A percentile compares a stretch with the other conserved stretches of the same genome.
phyloP scores from a whole-genome alignment of 2,329 filamentous ascomycete genomes.

The Penicillium sp. region DNA sequence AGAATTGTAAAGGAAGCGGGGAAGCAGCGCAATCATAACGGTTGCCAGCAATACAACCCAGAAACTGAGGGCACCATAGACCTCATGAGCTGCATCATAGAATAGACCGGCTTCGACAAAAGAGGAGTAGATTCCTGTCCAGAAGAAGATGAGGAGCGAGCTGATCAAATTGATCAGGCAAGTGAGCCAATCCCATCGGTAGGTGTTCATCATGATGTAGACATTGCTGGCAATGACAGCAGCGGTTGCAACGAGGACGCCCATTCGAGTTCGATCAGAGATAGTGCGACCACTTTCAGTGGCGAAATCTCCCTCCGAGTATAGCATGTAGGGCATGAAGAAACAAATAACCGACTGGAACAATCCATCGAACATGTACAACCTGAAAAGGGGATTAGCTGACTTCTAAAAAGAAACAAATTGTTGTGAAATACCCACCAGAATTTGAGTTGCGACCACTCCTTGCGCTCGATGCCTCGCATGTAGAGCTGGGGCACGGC shows the following conservation, averaged over 20 bases:
- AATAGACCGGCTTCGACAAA: conserved; percentile 57
- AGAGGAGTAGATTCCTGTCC: conserved; percentile 82
- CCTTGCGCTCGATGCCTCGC: conserved; percentile 86
- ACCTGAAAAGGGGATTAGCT: conserved; percentile 46
- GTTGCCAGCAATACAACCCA: conserved; percentile 80
- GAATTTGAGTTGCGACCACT: conserved; percentile 95
- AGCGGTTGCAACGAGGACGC: conserved; percentile 77
- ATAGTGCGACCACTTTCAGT: conserved; percentile 68
- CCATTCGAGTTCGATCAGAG: conserved; percentile 74
- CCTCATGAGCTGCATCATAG: conserved; percentile 70
- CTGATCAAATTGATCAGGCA: conserved; percentile 74
- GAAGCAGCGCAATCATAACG: conserved; percentile 74
- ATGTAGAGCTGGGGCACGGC: conserved; percentile 94
- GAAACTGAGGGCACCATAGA: conserved; percentile 76
- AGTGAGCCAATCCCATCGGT: conserved; percentile 97
- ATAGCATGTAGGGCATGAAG: conserved; percentile 83
- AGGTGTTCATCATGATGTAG: conserved; percentile 94
- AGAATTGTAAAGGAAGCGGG: conserved; percentile 78
- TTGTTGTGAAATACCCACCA: conserved; percentile 58
- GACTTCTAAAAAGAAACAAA: background rate
- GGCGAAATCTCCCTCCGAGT: conserved; percentile 61
- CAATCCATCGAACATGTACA: conserved; percentile 89
- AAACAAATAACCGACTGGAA: conserved; percentile 94
- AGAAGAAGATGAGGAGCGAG: conserved; percentile 84
- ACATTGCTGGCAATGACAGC: conserved; percentile 84